Percentiles rank a stretch among this genome's conserved stretches.
Conservation (phyloP, 352 stramenopile genomes). For the Nothophytophthora sp. region DNA sequence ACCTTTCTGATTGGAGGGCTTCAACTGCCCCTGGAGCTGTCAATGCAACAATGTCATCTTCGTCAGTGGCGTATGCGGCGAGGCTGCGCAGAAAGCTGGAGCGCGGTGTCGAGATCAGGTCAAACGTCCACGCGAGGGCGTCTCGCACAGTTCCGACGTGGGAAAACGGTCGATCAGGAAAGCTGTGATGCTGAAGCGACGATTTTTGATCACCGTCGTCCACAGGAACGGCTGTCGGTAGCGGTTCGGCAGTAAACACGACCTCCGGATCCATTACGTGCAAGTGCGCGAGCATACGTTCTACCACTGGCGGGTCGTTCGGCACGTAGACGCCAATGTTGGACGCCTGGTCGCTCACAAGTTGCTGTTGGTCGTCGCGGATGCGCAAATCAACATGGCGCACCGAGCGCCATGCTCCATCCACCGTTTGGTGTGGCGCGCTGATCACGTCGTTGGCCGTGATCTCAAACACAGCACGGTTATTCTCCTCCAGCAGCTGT, state of each 20-base stretch:
- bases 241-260: slow-evolving; percentile 38
- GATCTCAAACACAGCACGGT: slow-evolving; percentile 52
- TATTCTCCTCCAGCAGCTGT: slow-evolving; percentile 33
- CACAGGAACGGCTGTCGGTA: slow-evolving; percentile 3
- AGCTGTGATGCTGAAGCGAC: slow-evolving; percentile 13
- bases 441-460: slow-evolving; percentile 64
- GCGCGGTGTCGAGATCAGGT: slow-evolving; percentile 63
- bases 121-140: slow-evolving; percentile 78
- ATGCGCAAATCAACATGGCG: slow-evolving; percentile 71
- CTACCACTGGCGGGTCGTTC: slow-evolving; percentile 50
- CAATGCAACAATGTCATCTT: slow-evolving; percentile 47
- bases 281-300: slow-evolving; percentile 53
- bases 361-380: slow-evolving; percentile 38
- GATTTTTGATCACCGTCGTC: slow-evolving; percentile 8
- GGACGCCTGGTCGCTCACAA: slow-evolving; percentile 59
- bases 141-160: slow-evolving; percentile 59
- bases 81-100: slow-evolving; percentile 62
- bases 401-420: slow-evolving; percentile 61
- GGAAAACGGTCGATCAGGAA: slow-evolving; percentile 47
- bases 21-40: slow-evolving; percentile 45
- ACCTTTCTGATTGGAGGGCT: slow-evolving; percentile 47
- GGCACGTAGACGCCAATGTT: slow-evolving; percentile 84
- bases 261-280: slow-evolving; percentile 50
- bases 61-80: slow-evolving; percentile 57
- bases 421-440: slow-evolving; percentile 47